phyloP scores from a whole-genome alignment of 768 basidiomycete genomes.

The Boletus speciosus region DNA sequence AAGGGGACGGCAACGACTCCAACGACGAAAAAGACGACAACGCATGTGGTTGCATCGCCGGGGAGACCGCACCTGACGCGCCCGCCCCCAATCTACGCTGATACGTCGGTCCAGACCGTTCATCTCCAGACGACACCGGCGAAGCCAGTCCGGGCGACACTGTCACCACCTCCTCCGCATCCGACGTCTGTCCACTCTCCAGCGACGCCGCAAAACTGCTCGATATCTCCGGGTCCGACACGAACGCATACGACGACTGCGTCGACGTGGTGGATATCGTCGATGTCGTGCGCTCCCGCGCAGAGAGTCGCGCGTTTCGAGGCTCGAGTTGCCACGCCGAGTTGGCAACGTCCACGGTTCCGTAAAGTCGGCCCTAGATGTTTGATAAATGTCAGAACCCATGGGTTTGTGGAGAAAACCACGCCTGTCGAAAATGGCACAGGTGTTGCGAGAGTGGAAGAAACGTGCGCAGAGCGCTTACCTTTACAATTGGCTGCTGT shows the following conservation, averaged over 20 bases:
- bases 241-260: conserved; percentile 75
- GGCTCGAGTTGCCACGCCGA: conserved; percentile 83
- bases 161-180: conserved; percentile 57
- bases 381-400: not conserved
- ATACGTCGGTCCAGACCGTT: conserved; percentile 29
- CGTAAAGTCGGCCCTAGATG: conserved; percentile 68
- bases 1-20: conserved; percentile 60
- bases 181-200: conserved; percentile 70
- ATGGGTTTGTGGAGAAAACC: not conserved
- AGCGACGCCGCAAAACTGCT: conserved; percentile 82
- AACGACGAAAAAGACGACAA: conserved; percentile 77
- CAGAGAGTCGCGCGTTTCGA: conserved; percentile 46
- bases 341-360: conserved; percentile 57
- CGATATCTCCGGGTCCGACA: conserved; percentile 83
- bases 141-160: conserved; percentile 62
- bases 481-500: conserved; percentile 71
- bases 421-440: not conserved
- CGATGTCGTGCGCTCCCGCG: conserved; percentile 71
- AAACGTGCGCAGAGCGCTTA: conserved; percentile 27
- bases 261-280: conserved; percentile 73
- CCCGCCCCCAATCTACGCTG: conserved; percentile 23
- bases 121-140: conserved; percentile 58
- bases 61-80: conserved; percentile 54
- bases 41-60: conserved; percentile 50
- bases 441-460: not conserved